Evolutionary conservation across 139 green algal genomes (phyloP), one percentile per base, ranked within the genome.

Genomic region (Limnomonas spitsbergensis): DNA sequence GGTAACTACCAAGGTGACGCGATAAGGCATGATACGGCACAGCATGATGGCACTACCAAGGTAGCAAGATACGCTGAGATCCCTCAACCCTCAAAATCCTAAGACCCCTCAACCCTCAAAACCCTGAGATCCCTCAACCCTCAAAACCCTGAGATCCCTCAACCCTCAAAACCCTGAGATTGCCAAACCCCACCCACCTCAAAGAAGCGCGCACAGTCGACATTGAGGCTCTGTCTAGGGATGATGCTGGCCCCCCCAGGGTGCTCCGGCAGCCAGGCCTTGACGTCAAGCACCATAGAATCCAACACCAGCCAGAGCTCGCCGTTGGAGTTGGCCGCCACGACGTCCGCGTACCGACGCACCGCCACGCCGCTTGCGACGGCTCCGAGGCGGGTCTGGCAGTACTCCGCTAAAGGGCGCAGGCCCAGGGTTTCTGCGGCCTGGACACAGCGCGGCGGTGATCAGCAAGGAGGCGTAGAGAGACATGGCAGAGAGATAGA

Each of bases 211-310:
- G 77, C 53, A 69, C 84, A 88, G 75, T 94, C 90, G 3, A 89
- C 56, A 77, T 94, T 89, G 0, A 93, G 79, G 0, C 80, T 78
- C 83, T 95, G 91, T 0, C 24, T 42, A 0, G 91, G 90, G 47
- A 95, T 95, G 86, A 95, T 93, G 40, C 52, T 76, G 61, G 76
- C 76, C 36, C 90, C 90, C 0, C 90, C 90, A 0, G 90, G 90
- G 76, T 94, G 91, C 83, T 95, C 88, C 0, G 87, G 87, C 78
- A 93, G 78, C 89, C 89, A 93, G 0, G 82, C 66, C 1, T 77
- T 91, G 3, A 95, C 88, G 82, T 95, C 90, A 35, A 94, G 53
- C 47, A 95, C n/a, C 34, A 78, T 68, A 39, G 7, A 73, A 38
- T 92, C 88, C 7, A 94, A 42, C 24, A 91, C 73, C 1, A 92